A percentile compares a stretch with the other conserved stretches of the same genome.
Conservation (phyloP, 2,329 filamentous ascomycete species). For the Diaporthe helianthi region DNA sequence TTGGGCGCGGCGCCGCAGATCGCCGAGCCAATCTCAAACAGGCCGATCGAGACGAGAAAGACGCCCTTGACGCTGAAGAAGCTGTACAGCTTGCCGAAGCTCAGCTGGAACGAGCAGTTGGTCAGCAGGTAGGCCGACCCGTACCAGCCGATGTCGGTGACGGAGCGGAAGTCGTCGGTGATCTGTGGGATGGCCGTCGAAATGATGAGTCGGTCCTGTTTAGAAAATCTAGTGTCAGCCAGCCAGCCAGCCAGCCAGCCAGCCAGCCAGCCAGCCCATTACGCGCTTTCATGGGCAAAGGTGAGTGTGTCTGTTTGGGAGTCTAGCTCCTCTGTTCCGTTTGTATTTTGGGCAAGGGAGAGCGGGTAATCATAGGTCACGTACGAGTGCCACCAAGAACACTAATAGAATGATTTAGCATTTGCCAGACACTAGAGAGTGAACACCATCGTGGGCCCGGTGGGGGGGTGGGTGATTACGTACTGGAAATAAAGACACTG, state of each 20-base stretch:
- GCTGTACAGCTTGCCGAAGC: slow-evolving; percentile 50
- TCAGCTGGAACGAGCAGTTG: slow-evolving; percentile 47
- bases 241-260: background rate
- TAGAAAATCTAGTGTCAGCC: background rate
- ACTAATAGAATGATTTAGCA: slow-evolving; percentile 34
- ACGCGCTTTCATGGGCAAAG: background rate
- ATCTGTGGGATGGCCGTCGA: slow-evolving; percentile 49
- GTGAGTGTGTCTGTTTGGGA: too few species aligned
- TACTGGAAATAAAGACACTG: slow-evolving; percentile 44
- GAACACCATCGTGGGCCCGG: too few species aligned
- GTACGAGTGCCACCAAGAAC: slow-evolving; percentile 47
- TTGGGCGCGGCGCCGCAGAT: slow-evolving; percentile 50
- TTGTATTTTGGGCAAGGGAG: background rate
- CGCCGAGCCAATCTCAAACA: slow-evolving; percentile 49
- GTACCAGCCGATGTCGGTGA: slow-evolving; percentile 50
- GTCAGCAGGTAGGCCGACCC: slow-evolving; percentile 48
- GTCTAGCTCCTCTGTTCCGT: background rate
- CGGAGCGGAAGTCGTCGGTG: slow-evolving; percentile 48
- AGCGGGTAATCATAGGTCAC: background rate
- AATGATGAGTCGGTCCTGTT: slow-evolving; percentile 45
- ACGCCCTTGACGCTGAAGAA: slow-evolving; percentile 46
- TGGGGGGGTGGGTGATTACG: background rate
- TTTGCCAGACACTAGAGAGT: background rate
- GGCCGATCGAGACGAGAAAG: slow-evolving; percentile 43
- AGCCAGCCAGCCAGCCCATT: background rate